These are phyloP conservation scores for Wolfiporia cocos DNA, from an alignment of 1,284 basidiomycete genomes.

Conservation along the genomic window DNA sequence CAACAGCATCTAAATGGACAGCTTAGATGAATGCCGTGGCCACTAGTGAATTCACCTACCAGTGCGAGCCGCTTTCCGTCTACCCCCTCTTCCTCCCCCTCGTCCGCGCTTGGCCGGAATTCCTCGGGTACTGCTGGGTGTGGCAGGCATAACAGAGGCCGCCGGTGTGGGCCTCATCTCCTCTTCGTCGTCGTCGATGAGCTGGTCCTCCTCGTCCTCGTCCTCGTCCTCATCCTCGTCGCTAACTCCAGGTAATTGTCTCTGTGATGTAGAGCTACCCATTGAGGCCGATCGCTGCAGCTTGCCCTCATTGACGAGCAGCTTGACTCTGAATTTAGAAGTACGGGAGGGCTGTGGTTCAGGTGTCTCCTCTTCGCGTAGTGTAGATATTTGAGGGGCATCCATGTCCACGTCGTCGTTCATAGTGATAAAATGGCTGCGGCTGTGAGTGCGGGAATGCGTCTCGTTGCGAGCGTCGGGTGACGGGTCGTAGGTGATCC, in stretches of 20 bases:
- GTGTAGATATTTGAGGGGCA: constrained; percentile 71
- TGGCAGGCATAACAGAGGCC: constrained; percentile 25
- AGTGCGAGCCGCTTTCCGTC: constrained; percentile 13
- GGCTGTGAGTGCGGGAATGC: constrained; percentile 9
- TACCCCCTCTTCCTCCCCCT: constrained; percentile 16
- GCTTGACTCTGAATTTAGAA: constrained; percentile 44
- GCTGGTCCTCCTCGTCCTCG: constrained; percentile 62
- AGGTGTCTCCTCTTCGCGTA: constrained; percentile 62
- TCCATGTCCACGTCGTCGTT: constrained; percentile 54
- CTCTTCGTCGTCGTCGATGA: constrained; percentile 67
- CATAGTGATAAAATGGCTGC: constrained; percentile 15
- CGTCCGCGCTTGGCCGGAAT: constrained; percentile 17
- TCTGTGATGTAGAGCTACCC: constrained; percentile 22
- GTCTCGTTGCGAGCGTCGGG: constrained; percentile 11
- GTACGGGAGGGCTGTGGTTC: constrained; percentile 40
- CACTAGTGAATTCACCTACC: constrained; percentile 8
- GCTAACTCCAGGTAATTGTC: constrained; percentile 26
- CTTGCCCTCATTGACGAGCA: constrained; percentile 41
- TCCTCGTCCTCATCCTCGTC: constrained; percentile 54
- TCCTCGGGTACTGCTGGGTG: constrained; percentile 10
- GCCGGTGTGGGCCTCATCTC: constrained; percentile 17
- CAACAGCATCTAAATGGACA: constrained; percentile 12
- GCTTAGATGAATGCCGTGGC: constrained; percentile 12
- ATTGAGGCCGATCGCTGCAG: constrained; percentile 25
- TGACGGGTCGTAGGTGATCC: constrained; percentile 25